Conservation (phyloP, 768 basidiomycete species). For the Lactarius evosmus region DNA sequence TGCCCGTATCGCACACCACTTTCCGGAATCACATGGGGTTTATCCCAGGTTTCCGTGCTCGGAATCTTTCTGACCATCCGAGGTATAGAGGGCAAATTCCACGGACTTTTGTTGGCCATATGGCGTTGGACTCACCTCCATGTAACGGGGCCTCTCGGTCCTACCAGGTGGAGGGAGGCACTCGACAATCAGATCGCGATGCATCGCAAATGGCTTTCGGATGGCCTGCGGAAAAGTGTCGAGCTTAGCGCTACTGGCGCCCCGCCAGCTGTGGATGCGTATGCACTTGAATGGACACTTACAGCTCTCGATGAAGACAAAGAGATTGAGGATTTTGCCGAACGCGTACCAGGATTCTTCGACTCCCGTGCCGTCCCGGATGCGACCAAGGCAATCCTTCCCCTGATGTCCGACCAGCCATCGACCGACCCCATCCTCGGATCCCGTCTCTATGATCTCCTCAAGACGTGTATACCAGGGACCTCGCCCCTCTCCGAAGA, state of each 20-base stretch:
- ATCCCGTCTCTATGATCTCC: not conserved
- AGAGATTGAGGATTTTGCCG: not conserved
- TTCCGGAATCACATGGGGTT: not conserved
- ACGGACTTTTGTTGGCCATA: accelerated
- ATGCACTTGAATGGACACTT: not conserved
- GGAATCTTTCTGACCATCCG: not conserved
- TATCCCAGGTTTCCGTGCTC: not conserved
- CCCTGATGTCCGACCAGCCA: not conserved
- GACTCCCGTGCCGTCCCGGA: not conserved
- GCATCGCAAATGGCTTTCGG: not conserved
- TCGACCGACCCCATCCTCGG: not conserved
- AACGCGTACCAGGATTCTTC: not conserved
- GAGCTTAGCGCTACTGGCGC: not conserved
- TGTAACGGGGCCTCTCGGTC: not conserved
- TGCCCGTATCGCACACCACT: constrained; percentile 8
- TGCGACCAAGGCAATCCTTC: not conserved
- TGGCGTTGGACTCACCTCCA: not conserved
- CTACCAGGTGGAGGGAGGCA: not conserved
- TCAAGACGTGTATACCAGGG: not conserved
- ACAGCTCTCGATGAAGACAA: not conserved
- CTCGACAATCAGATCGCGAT: not conserved
- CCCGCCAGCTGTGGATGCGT: not conserved
- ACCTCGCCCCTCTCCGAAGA: not conserved
- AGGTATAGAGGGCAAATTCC: not conserved
- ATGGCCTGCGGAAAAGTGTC: not conserved